phyloP scores from a whole-genome alignment of 495 filamentous ascomycete genomes.

The Podospora didyma region DNA sequence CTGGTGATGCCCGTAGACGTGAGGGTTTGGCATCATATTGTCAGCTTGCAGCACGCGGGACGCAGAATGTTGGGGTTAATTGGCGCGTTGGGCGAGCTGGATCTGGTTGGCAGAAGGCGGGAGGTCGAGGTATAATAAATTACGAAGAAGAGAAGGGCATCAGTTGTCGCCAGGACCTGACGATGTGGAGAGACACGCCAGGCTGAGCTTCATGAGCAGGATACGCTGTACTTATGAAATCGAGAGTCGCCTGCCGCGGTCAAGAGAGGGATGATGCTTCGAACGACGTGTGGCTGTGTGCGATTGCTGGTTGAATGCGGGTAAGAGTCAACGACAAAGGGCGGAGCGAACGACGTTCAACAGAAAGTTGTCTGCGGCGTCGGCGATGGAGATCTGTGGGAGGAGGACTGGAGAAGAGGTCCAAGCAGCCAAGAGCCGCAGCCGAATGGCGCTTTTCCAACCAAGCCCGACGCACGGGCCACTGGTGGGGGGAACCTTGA shows the following conservation, averaged over 20 bases:
- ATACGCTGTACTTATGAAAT: background rate
- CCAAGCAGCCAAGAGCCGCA: background rate
- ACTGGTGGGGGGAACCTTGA: no score
- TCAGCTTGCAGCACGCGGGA: background rate
- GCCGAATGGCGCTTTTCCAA: background rate
- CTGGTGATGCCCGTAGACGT: conserved; percentile 64
- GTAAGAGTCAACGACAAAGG: background rate
- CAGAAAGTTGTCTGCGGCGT: background rate
- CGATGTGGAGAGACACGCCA: conserved; percentile 10
- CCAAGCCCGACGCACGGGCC: background rate
- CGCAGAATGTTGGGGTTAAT: background rate
- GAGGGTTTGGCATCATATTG: conserved; percentile 40
- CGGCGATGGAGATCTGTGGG: conserved; percentile 1
- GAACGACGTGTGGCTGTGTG: background rate
- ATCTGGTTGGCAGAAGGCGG: background rate
- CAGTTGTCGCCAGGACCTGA: conserved; percentile 13
- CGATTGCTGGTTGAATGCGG: background rate
- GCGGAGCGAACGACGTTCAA: background rate
- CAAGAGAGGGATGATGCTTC: no score
- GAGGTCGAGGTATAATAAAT: background rate
- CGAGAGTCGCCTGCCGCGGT: no score
- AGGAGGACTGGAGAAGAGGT: background rate
- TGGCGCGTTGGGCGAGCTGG: background rate
- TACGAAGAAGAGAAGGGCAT: background rate
- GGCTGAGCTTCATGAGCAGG: conserved; percentile 25